A percentile compares a stretch with the other conserved stretches of the same genome.
These are phyloP conservation scores for Speleostelium caveatum DNA, from an alignment of 78 protist species.

Conservation along the genomic window DNA sequence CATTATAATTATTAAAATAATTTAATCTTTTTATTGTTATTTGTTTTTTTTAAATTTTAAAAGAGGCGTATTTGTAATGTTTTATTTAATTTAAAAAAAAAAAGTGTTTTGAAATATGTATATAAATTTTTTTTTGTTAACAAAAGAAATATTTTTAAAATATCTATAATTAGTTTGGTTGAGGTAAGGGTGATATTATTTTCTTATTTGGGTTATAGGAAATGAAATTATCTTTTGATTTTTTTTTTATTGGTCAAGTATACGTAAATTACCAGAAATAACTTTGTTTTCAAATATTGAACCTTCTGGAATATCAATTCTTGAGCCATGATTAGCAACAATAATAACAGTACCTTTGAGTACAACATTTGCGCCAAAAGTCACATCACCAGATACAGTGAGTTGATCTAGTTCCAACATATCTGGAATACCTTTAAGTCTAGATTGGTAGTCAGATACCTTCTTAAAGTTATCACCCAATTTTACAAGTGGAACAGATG, in stretches of 20 bases:
- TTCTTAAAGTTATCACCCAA: slow-evolving; percentile 91
- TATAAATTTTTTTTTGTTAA: too few relatives aligned
- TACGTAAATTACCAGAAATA: slow-evolving; percentile 88
- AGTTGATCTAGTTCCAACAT: slow-evolving; percentile 93
- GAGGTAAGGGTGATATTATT: too few relatives aligned
- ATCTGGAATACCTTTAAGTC: slow-evolving; percentile 89
- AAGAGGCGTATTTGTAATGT: too few relatives aligned
- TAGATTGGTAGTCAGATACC: slow-evolving; percentile 81
- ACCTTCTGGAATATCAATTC: slow-evolving; percentile 93
- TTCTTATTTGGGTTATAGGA: too few relatives aligned
- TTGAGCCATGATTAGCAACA: slow-evolving; percentile 86
- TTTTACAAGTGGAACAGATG: slow-evolving; percentile 90
- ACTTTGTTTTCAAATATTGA: slow-evolving; percentile 93
- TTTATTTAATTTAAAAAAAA: too few relatives aligned
- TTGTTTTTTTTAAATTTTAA: too few relatives aligned
- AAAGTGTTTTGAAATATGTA: too few relatives aligned
- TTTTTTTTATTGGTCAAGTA: slow-evolving; percentile 84
- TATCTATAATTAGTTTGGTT: too few relatives aligned
- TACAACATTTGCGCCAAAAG: slow-evolving; percentile 87
- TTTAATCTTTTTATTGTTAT: too few relatives aligned
- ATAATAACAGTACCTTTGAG: slow-evolving; percentile 92
- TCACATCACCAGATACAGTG: slow-evolving; percentile 96
- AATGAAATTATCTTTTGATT: neutral
- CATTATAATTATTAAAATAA: too few relatives aligned
- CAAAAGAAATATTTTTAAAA: too few relatives aligned